A percentile compares a stretch with the other conserved stretches of the same genome.
Evolutionary conservation across 768 basidiomycete species (phyloP).

Genomic region (Lactarius trivialis): DNA sequence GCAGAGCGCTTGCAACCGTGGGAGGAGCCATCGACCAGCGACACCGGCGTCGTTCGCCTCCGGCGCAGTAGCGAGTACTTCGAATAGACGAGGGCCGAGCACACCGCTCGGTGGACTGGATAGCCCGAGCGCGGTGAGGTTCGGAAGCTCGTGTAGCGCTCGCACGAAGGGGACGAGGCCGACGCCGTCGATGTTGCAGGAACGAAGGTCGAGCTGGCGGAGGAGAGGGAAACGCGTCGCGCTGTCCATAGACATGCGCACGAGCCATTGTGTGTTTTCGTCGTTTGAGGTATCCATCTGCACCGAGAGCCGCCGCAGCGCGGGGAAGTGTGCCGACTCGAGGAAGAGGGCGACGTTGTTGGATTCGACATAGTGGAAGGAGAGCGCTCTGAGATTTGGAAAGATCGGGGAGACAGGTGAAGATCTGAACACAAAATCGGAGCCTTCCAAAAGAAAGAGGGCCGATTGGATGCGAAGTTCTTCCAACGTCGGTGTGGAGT

Average conservation of each 20-base stretch:
- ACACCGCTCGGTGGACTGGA: constrained; percentile 26
- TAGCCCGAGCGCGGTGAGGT: constrained; percentile 28
- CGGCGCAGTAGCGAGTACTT: constrained; percentile 26
- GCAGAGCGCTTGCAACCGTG: constrained; percentile 27
- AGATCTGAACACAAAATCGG: constrained; percentile 26
- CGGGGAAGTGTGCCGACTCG: constrained; percentile 27
- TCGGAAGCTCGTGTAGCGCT: constrained; percentile 28
- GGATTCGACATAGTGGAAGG: constrained; percentile 27
- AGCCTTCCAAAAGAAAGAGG: constrained; percentile 25
- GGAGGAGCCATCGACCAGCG: constrained; percentile 26
- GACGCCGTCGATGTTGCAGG: constrained; percentile 29
- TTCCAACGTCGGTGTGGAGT: constrained; percentile 23
- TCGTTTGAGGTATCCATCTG: constrained; percentile 26
- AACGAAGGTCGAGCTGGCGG: constrained; percentile 28
- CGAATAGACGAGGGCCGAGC: constrained; percentile 28
- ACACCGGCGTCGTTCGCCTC: constrained; percentile 1
- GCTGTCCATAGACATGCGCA: constrained; percentile 23
- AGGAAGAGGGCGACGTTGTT: constrained; percentile 29
- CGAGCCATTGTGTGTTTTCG: constrained; percentile 30
- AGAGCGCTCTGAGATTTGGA: constrained; percentile 23
- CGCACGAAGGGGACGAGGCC: constrained; percentile 29
- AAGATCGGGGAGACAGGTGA: constrained; percentile 21
- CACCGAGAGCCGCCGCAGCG: constrained; percentile 25
- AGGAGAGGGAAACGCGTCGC: constrained; percentile 24
- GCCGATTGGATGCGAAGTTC: constrained; percentile 27